Conservation (phyloP, 306 rosid genomes). For the Quercus bicolor region DNA sequence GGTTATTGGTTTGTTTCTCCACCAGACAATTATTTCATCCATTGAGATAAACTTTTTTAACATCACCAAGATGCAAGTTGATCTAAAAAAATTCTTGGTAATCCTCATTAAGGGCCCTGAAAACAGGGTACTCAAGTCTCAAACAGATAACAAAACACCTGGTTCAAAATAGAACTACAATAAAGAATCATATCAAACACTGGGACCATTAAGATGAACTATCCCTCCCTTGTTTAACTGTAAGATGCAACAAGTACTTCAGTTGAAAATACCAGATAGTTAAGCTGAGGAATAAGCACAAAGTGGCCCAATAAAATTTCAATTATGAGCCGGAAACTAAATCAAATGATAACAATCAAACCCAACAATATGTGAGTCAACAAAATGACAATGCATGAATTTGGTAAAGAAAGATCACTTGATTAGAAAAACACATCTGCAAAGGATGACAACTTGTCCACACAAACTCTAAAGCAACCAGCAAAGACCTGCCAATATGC, state of each 20-base stretch:
- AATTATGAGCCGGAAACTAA: background rate
- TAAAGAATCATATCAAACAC: conserved; percentile 10
- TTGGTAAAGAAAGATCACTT: conserved; percentile 1
- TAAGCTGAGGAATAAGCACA: conserved; percentile 21
- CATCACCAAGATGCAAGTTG: conserved; percentile 30
- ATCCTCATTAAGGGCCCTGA: conserved; percentile 27
- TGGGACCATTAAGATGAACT: background rate
- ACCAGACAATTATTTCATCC: conserved; percentile 14
- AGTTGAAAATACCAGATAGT: conserved; percentile 24
- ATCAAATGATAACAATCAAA: background rate
- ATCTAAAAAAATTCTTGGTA: conserved; percentile 27
- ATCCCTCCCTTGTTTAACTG: conserved; percentile 36
- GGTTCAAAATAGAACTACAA: conserved; percentile 10
- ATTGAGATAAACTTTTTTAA: conserved; percentile 18
- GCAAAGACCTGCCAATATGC: conserved; percentile 40
- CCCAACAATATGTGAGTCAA: background rate
- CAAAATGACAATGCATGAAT: background rate
- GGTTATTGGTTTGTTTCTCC: background rate
- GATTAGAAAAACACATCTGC: background rate
- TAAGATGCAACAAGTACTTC: conserved; percentile 20
- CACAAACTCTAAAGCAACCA: conserved; percentile 58
- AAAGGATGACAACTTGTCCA: conserved; percentile 30
- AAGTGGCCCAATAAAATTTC: background rate
- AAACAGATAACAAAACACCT: conserved; percentile 31
- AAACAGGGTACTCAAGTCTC: conserved; percentile 38